These are phyloP conservation scores for Cladosporium sp. DNA, from an alignment of 2,329 filamentous ascomycete genomes.

Conservation along the genomic window DNA sequence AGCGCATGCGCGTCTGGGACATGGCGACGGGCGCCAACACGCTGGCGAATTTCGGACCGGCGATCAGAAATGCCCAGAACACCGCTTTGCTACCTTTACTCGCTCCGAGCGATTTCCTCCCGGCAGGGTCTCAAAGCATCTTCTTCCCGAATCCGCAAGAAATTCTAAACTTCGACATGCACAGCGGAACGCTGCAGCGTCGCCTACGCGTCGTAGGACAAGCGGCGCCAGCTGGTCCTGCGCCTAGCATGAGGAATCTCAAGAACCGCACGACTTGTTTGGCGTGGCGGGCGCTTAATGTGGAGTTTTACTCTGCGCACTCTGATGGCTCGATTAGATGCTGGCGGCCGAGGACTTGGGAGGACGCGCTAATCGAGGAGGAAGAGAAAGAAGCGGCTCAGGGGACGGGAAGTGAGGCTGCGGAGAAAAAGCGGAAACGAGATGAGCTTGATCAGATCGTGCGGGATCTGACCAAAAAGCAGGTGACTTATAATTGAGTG, in stretches of 20 bases:
- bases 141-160: conserved; percentile 74
- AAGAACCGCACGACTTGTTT: conserved; percentile 64
- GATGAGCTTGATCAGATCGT: conserved; percentile 78
- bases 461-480: conserved; percentile 66
- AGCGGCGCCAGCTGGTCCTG: conserved; percentile 14
- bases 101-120: conserved; percentile 57
- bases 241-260: conserved; percentile 24
- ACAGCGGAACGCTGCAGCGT: conserved; percentile 68
- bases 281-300: conserved; percentile 66
- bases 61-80: conserved; percentile 62
- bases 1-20: conserved; percentile 83
- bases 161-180: conserved; percentile 73
- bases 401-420: conserved; percentile 31
- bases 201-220: conserved; percentile 60
- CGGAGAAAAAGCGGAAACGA: conserved; percentile 61
- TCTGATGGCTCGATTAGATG: conserved; percentile 76
- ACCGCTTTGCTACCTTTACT: conserved; percentile 40
- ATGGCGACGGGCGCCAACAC: conserved; percentile 76
- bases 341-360: conserved; percentile 63
- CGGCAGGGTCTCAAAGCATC: conserved; percentile 58
- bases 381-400: conserved; percentile 39
- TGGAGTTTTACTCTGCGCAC: conserved; percentile 77
- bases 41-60: conserved; percentile 79
- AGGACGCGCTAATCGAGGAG: conserved; percentile 40
- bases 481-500: conserved; percentile 51